phyloP scores from a whole-genome alignment of 441 rosid genomes.

The Pelargonium australe region DNA sequence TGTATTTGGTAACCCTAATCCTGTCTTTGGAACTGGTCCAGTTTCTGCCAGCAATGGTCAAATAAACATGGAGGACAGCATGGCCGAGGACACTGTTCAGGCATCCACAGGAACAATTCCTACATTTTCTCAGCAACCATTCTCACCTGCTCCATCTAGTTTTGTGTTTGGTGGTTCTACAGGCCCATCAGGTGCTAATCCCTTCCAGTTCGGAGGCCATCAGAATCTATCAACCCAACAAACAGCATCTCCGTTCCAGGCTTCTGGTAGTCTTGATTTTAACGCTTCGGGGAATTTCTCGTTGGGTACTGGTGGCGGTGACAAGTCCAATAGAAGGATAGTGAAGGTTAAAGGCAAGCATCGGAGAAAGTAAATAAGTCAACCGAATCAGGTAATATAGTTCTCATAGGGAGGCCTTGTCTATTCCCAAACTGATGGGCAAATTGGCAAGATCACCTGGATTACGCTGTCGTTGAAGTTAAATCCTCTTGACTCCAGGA shows the following conservation, averaged over 20 bases:
- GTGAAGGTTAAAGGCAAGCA: conserved; percentile 40
- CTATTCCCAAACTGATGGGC: conserved; percentile 1
- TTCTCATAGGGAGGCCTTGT: background rate
- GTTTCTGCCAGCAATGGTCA: conserved; percentile 53
- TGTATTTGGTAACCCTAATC: conserved; percentile 37
- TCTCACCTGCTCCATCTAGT: conserved; percentile 30
- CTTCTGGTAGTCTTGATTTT: conserved; percentile 55
- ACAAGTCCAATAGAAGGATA: conserved; percentile 57
- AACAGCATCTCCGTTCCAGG: conserved; percentile 56
- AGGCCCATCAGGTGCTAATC: conserved; percentile 37
- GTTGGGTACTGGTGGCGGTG: conserved; percentile 65
- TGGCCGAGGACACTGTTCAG: conserved; percentile 87
- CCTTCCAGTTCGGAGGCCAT: conserved; percentile 65
- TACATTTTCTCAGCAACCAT: conserved; percentile 46
- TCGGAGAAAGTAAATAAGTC: conserved; percentile 43
- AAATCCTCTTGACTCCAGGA: conserved; percentile 9
- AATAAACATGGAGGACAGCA: conserved; percentile 85
- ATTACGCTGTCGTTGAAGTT: background rate
- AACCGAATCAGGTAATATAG: background rate
- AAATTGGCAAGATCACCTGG: background rate
- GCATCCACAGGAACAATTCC: conserved; percentile 40
- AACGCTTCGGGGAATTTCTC: conserved; percentile 77
- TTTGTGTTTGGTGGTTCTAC: conserved; percentile 37
- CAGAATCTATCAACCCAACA: conserved; percentile 34
- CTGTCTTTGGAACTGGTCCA: conserved; percentile 46